Percentiles rank a stretch among this genome's conserved stretches.
Conservation (phyloP, 176 grass and related monocot species). For the Rhynchospora pubera region DNA sequence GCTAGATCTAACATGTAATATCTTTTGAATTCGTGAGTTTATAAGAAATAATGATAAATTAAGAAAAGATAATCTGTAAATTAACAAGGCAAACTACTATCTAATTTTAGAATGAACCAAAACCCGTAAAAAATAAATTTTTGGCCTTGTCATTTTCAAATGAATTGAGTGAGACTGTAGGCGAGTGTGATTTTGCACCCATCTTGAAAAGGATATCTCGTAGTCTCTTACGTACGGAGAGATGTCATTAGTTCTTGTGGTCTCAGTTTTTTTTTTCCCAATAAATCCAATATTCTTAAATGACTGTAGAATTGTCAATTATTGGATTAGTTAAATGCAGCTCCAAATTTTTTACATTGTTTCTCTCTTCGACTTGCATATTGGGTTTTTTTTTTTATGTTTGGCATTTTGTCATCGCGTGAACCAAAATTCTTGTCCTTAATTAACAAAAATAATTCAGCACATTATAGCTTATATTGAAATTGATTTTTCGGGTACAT, state of each 20-base stretch:
- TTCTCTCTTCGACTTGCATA: not conserved
- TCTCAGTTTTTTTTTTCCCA: not conserved
- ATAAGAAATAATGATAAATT: no score
- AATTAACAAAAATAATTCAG: no score
- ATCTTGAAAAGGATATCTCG: not conserved
- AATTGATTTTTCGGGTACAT: no score
- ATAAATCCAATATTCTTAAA: not conserved
- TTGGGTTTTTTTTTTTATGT: no score
- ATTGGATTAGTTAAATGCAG: no score
- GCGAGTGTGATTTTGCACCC: not conserved
- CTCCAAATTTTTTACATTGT: not conserved
- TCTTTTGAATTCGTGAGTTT: no score
- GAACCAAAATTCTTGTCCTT: no score
- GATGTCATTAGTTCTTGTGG: not conserved
- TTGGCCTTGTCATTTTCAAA: not conserved
- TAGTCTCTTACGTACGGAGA: not conserved
- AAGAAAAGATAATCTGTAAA: no score
- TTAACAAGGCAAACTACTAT: not conserved
- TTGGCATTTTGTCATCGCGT: no score
- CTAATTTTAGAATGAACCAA: not conserved
- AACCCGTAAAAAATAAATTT: not conserved
- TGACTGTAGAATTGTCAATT: no score
- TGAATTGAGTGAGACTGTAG: not conserved
- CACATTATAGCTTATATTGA: no score
- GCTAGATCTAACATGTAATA: no score